A percentile compares a stretch with the other conserved stretches of the same genome.
phyloP scores from a whole-genome alignment of 495 filamentous ascomycete species.

The Aspergillus leporis region DNA sequence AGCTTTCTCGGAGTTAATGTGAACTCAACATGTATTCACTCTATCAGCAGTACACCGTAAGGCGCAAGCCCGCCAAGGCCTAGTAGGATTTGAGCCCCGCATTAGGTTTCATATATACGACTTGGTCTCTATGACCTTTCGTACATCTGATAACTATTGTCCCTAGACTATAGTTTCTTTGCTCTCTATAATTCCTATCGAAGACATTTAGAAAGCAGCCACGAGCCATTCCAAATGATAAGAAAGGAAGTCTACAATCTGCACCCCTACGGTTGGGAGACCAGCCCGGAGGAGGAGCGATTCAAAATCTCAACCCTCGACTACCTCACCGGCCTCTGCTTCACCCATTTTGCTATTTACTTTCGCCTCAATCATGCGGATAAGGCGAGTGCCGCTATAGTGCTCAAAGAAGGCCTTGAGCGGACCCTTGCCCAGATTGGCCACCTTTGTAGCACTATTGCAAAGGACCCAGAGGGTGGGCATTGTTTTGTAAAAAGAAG shows the following conservation, averaged over 20 bases:
- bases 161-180: too few relatives aligned
- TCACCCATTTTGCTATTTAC: conserved; percentile 32
- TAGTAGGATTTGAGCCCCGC: too few relatives aligned
- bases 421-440: conserved; percentile 38
- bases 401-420: conserved; percentile 35
- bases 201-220: too few relatives aligned
- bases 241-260: conserved; percentile 2
- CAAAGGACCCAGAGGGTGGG: conserved; percentile 32
- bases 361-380: conserved; percentile 35
- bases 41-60: too few relatives aligned
- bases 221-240: background rate
- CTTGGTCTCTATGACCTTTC: too few relatives aligned
- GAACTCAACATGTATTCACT: too few relatives aligned
- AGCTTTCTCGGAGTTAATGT: too few relatives aligned
- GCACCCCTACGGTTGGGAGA: conserved; percentile 20
- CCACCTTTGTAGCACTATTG: conserved; percentile 44
- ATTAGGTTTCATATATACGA: too few relatives aligned
- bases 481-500: conserved; percentile 41
- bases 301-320: conserved; percentile 24
- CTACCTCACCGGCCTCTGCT: conserved; percentile 15
- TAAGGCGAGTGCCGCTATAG: conserved; percentile 20
- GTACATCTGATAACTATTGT: too few relatives aligned
- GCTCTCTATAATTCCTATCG: too few relatives aligned
- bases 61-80: too few relatives aligned
- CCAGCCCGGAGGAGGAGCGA: conserved; percentile 15